Evolutionary conservation across 805 yeast species (phyloP).

Genomic region (Maudiozyma turicensis): DNA sequence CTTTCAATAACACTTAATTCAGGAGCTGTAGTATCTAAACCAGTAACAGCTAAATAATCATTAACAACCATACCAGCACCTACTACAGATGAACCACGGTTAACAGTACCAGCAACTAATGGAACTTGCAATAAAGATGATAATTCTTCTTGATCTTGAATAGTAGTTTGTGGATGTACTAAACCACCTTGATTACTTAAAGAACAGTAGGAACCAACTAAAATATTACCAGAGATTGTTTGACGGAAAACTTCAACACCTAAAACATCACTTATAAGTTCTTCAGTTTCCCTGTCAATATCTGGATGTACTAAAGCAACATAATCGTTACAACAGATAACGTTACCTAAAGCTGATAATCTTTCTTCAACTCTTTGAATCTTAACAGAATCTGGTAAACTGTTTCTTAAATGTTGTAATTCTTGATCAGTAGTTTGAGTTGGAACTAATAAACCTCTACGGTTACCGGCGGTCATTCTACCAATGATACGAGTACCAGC

Average conservation of each 20-base stretch:
- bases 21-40: conserved; percentile 97
- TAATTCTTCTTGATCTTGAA: conserved; percentile 97
- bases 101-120: conserved; percentile 95
- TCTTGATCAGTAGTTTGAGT: conserved; percentile 98
- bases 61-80: conserved; percentile 99
- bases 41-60: conserved; percentile 96
- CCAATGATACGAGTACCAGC: conserved; percentile 98
- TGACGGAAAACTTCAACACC: conserved; percentile 99
- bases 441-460: conserved; percentile 94
- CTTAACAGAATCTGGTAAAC: conserved; percentile 89
- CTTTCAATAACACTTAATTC: conserved; percentile 94
- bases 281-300: conserved; percentile 98
- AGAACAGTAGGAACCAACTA: conserved; percentile 94
- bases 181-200: conserved; percentile 95
- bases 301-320: conserved; percentile 99
- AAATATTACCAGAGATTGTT: conserved; percentile 95
- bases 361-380: conserved; percentile 98
- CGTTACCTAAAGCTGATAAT: conserved; percentile 92
- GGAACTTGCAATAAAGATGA: conserved; percentile 94
- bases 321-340: conserved; percentile 96
- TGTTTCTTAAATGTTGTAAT: conserved; percentile 91
- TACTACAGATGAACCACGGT: conserved; percentile 94
- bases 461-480: conserved; percentile 96
- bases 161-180: conserved; percentile 94
- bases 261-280: conserved; percentile 90